phyloP scores from a whole-genome alignment of 2,329 filamentous ascomycete genomes.

The Phyllosticta citrichinensis region DNA sequence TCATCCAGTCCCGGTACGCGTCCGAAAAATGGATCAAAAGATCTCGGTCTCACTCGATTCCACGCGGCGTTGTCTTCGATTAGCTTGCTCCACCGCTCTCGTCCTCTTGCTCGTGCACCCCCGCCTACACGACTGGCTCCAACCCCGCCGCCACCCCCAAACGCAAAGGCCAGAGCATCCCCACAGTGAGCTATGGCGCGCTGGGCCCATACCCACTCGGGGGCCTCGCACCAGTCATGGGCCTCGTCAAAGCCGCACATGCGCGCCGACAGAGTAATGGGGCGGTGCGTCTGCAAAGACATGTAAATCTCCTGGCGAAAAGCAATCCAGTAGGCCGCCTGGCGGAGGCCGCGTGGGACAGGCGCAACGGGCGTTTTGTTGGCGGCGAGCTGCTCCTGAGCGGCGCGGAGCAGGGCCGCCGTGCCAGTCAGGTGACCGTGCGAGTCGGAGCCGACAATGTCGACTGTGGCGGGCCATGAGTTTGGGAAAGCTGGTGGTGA shows the following conservation, averaged over 20 bases:
- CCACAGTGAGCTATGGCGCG: conserved; percentile 7
- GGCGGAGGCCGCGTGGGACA: conserved; percentile 15
- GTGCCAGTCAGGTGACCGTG: conserved; percentile 29
- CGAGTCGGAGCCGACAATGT: conserved; percentile 24
- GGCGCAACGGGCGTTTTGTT: conserved; percentile 11
- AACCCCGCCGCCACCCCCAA: not conserved
- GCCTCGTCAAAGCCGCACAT: not conserved
- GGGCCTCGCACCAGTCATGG: not conserved
- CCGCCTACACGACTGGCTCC: not conserved
- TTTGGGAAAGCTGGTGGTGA: not conserved
- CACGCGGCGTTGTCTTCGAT: conserved; percentile 27
- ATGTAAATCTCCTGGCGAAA: conserved; percentile 30
- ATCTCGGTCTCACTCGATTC: conserved; percentile 22
- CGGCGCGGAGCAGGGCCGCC: conserved; percentile 1
- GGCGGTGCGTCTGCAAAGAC: conserved; percentile 12
- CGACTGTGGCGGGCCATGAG: conserved; percentile 13
- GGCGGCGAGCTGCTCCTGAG: conserved; percentile 19
- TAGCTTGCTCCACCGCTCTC: conserved; percentile 19
- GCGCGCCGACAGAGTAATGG: not conserved
- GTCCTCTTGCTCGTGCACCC: not conserved
- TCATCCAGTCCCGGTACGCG: not conserved
- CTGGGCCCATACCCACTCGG: conserved; percentile 6
- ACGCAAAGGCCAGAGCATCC: not conserved
- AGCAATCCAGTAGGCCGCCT: conserved; percentile 29
- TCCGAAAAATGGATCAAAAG: conserved; percentile 20